Percentiles rank a stretch among this genome's conserved stretches.
phyloP scores from a whole-genome alignment of 225 moss, liverwort and hornwort species.

The Pleurozium schreberi region DNA sequence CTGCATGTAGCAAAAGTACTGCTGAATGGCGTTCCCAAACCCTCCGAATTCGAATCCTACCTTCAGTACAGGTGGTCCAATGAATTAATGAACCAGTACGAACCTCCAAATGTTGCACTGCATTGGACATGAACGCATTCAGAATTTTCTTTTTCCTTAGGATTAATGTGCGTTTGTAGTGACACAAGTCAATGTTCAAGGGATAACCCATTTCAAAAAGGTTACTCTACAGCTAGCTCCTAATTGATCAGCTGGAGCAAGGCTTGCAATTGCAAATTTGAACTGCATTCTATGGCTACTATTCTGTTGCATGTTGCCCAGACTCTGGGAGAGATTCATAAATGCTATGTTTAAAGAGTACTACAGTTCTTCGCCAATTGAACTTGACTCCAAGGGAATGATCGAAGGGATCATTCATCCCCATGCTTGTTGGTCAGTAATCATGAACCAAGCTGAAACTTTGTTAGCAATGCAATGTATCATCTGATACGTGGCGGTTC shows the following conservation, averaged over 20 bases:
- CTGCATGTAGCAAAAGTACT: no score
- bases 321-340: no score
- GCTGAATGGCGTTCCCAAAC: neutral
- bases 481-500: no score
- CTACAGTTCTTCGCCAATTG: no score
- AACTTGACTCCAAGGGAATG: no score
- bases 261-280: neutral
- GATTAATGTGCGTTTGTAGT: neutral
- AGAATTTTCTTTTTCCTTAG: neutral
- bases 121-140: neutral
- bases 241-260: neutral
- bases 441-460: no score
- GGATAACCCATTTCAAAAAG: neutral
- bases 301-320: no score
- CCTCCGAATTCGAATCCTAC: neutral
- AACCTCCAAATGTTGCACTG: neutral
- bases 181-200: neutral
- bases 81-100: neutral
- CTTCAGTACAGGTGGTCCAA: neutral
- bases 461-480: no score
- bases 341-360: no score
- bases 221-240: neutral
- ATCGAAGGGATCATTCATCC: no score
- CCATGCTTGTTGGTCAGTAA: no score
- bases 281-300: no score